Evolutionary conservation across 768 basidiomycete species (phyloP).

Genomic region (Trametes gibbosa): DNA sequence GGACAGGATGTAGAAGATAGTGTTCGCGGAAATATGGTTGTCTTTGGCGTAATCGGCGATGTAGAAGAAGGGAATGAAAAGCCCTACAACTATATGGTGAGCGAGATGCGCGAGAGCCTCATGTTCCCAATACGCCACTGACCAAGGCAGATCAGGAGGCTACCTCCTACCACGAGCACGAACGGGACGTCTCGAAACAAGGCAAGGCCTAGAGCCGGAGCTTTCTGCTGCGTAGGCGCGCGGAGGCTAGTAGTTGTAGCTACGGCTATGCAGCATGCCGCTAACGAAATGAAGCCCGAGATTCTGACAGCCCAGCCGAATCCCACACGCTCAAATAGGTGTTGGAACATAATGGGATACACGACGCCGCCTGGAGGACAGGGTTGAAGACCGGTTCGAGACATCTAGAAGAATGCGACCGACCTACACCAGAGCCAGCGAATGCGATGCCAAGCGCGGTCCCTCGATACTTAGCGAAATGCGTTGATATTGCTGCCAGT

Average conservation of each 20-base stretch:
- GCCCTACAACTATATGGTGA: slow-evolving; percentile 39
- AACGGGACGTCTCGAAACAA: slow-evolving; percentile 50
- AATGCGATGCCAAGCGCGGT: slow-evolving; percentile 69
- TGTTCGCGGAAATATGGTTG: slow-evolving; percentile 33
- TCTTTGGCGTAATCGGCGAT: slow-evolving; percentile 59
- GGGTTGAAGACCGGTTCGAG: background rate
- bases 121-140: background rate
- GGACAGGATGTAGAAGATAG: slow-evolving; percentile 56
- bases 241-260: slow-evolving; percentile 37
- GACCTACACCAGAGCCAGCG: slow-evolving; percentile 64
- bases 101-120: background rate
- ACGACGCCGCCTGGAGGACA: slow-evolving; percentile 53
- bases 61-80: slow-evolving; percentile 73
- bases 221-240: slow-evolving; percentile 17
- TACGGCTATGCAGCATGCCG: slow-evolving; percentile 42
- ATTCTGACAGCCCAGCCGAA: slow-evolving; percentile 65
- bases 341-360: slow-evolving; percentile 62
- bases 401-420: background rate
- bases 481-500: slow-evolving; percentile 61
- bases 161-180: slow-evolving; percentile 50
- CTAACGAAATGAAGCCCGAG: slow-evolving; percentile 48
- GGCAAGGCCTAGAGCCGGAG: slow-evolving; percentile 23
- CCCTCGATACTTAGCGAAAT: slow-evolving; percentile 61
- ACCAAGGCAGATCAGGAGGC: slow-evolving; percentile 64
- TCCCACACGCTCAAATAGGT: slow-evolving; percentile 51